A percentile compares a stretch with the other conserved stretches of the same genome.
Conservation (phyloP, 371 early-diverging fungal genomes). For the Batkoa obscura region DNA sequence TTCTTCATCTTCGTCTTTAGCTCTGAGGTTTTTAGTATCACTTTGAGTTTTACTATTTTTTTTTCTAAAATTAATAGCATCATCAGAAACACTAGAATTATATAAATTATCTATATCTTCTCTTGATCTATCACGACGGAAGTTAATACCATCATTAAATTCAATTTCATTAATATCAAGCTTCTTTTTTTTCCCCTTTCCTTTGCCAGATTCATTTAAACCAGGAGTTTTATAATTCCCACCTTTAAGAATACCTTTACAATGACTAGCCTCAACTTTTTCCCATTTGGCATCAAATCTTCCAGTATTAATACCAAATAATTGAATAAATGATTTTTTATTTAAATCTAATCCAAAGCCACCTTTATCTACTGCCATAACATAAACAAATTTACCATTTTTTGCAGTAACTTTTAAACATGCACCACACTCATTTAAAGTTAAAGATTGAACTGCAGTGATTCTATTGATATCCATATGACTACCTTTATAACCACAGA, state of each 20-base stretch:
- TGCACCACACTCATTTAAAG: conserved; percentile 20
- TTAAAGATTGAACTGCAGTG: conserved; percentile 26
- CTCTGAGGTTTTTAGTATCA: too few relatives aligned
- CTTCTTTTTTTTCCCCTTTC: too few relatives aligned
- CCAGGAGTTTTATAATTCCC: background rate
- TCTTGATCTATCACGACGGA: too few relatives aligned
- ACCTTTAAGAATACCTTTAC: conserved; percentile 6
- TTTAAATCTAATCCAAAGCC: conserved; percentile 26
- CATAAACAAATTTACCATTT: conserved; percentile 17
- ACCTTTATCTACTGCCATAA: conserved; percentile 29
- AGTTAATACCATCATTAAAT: too few relatives aligned
- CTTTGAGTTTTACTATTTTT: too few relatives aligned
- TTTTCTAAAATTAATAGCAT: too few relatives aligned
- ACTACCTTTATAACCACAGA: conserved; percentile 25
- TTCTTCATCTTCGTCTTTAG: too few relatives aligned
- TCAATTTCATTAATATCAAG: too few relatives aligned
- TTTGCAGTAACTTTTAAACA: conserved; percentile 23
- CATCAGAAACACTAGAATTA: too few relatives aligned
- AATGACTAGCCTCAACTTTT: conserved; percentile 10
- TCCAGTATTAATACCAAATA: conserved; percentile 14
- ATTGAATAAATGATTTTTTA: conserved; percentile 12
- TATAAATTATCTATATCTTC: too few relatives aligned
- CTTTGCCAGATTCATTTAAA: too few relatives aligned
- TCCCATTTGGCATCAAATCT: conserved; percentile 14
- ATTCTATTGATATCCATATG: conserved; percentile 23